A percentile compares a stretch with the other conserved stretches of the same genome.
These are phyloP conservation scores for Sporothrix curviconia DNA, from an alignment of 2,329 filamentous ascomycete species.

Conservation along the genomic window DNA sequence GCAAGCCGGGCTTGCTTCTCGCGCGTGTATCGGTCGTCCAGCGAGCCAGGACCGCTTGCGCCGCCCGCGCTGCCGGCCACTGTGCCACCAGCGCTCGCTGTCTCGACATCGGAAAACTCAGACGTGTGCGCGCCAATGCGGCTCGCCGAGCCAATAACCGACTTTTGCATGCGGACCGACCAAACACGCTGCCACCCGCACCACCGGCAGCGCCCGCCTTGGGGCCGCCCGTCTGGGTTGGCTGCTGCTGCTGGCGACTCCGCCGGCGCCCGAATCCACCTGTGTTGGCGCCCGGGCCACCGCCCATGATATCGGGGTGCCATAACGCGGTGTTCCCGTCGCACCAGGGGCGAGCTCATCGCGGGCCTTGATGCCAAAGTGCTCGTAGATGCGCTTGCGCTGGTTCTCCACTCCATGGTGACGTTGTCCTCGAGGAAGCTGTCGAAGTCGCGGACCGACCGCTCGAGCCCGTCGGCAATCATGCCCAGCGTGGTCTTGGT, in stretches of 20 bases:
- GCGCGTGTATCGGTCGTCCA: conserved; percentile 68
- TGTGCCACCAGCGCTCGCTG: conserved; percentile 31
- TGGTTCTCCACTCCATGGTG: conserved; percentile 92
- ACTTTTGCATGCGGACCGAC: conserved; percentile 67
- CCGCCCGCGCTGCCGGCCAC: conserved; percentile 20
- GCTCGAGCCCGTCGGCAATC: conserved; percentile 83
- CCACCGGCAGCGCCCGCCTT: conserved; percentile 23
- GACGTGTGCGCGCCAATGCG: conserved; percentile 57
- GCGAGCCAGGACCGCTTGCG: conserved; percentile 42
- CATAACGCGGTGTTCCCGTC: conserved; percentile 13
- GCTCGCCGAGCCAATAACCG: conserved; percentile 77
- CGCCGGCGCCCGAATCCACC: conserved; percentile 49
- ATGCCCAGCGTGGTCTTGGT: conserved; percentile 86
- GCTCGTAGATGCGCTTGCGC: conserved; percentile 86
- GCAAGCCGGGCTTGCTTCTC: conserved; percentile 81
- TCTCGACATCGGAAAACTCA: conserved; percentile 63
- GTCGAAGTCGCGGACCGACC: conserved; percentile 87
- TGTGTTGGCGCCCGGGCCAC: conserved; percentile 33
- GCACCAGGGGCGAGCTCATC: conserved; percentile 34
- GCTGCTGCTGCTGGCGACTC: conserved; percentile 31
- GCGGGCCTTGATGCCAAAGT: conserved; percentile 76
- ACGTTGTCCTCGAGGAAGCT: conserved; percentile 90
- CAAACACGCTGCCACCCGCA: conserved; percentile 50
- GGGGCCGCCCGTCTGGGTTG: conserved; percentile 23
- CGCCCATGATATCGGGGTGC: conserved; percentile 20